Evolutionary conservation across 2,329 filamentous ascomycete species (phyloP).

Genomic region (Fusarium torulosum): DNA sequence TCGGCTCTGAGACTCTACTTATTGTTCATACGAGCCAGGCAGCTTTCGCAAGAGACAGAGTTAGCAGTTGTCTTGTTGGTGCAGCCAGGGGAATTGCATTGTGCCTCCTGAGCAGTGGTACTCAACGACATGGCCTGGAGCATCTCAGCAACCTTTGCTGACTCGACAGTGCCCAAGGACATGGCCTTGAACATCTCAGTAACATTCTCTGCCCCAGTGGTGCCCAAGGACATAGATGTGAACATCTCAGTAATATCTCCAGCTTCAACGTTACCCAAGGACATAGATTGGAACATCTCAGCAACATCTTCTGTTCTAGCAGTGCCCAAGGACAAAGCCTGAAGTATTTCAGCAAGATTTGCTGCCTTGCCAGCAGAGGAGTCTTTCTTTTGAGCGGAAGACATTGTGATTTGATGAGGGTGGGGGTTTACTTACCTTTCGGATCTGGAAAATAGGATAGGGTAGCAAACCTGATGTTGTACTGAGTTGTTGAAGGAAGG

Average conservation of each 20-base stretch:
- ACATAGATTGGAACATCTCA: conserved; percentile 6
- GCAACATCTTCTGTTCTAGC: not conserved
- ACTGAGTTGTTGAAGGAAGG: not conserved
- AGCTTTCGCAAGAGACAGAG: conserved; percentile 1
- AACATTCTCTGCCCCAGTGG: not conserved
- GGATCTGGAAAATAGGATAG: not conserved
- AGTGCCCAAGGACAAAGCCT: conserved; percentile 2
- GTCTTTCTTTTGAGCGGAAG: not conserved
- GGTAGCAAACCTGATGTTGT: not conserved
- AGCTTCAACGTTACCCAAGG: not conserved
- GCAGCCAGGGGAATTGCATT: not conserved
- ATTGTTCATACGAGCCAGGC: not conserved
- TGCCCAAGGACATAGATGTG: conserved; percentile 2
- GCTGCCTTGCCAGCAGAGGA: not conserved
- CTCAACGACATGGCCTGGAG: conserved; percentile 9
- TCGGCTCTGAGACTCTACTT: not conserved
- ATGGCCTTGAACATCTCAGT: conserved; percentile 6
- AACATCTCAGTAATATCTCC: not conserved
- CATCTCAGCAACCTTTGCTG: not conserved
- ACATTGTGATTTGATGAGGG: not conserved
- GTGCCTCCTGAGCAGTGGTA: not conserved
- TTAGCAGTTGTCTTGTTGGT: not conserved
- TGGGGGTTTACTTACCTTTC: not conserved
- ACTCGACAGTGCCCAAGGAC: not conserved
- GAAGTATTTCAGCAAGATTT: not conserved